These are phyloP conservation scores for Paecilomyces variotii DNA, from an alignment of 2,329 filamentous ascomycete genomes.

Conservation along the genomic window DNA sequence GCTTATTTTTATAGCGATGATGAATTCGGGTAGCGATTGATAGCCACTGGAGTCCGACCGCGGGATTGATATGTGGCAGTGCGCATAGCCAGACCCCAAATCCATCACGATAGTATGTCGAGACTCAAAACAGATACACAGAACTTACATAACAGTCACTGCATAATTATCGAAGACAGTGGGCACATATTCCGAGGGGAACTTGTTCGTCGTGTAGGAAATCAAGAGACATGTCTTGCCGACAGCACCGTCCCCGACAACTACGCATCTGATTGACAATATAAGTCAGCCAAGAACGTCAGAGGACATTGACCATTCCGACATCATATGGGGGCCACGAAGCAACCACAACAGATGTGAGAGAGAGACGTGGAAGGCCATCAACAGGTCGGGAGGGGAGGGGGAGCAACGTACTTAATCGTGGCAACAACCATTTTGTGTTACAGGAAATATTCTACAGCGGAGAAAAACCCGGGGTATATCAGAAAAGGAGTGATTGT, in stretches of 20 bases:
- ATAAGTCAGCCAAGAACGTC: constrained; percentile 10
- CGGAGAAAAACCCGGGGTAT: background rate
- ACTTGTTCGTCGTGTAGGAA: constrained; percentile 99
- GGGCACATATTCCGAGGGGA: constrained; percentile 98
- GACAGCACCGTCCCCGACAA: constrained; percentile 98
- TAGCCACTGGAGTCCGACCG: background rate
- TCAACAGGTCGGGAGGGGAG: background rate
- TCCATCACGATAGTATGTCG: constrained; percentile 2
- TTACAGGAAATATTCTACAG: constrained; percentile 3
- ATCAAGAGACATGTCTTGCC: constrained; percentile 99
- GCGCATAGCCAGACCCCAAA: background rate
- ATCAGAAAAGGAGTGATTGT: constrained; percentile 14
- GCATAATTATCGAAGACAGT: constrained; percentile 99
- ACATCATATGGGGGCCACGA: constrained; percentile 4
- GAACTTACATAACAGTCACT: constrained; percentile 94
- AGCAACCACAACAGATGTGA: constrained; percentile 1
- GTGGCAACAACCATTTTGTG: constrained; percentile 53
- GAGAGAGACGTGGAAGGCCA: constrained; percentile 3
- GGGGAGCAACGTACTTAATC: constrained; percentile 47
- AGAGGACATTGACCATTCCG: constrained; percentile 5
- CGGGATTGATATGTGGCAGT: background rate
- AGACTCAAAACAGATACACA: constrained; percentile 2
- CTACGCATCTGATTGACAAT: constrained; percentile 67
- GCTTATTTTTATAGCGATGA: background rate
- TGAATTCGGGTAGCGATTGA: background rate